phyloP scores from a whole-genome alignment of 768 basidiomycete species.

The Rhodosporidiobolus sp. region DNA sequence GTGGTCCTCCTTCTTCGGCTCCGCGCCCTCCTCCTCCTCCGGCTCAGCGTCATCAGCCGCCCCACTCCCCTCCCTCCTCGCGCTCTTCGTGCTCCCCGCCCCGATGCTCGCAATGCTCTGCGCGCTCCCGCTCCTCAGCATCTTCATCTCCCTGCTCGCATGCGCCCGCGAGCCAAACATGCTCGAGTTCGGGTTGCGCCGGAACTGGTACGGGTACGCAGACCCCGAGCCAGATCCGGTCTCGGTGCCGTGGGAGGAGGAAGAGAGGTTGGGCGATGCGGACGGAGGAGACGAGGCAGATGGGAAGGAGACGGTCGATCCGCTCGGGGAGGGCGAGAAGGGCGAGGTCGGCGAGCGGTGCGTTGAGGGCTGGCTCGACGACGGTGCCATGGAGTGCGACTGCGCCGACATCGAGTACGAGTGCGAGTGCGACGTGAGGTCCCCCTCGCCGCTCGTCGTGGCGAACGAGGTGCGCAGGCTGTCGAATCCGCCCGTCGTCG shows the following conservation, averaged over 20 bases:
- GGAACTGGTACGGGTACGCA: not conserved
- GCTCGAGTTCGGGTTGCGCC: not conserved
- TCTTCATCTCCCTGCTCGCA: slow-evolving; percentile 1
- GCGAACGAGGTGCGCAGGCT: not conserved
- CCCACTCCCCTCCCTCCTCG: not conserved
- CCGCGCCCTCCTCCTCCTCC: not conserved
- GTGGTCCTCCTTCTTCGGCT: not conserved
- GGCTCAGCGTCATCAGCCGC: not conserved
- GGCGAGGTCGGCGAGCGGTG: too few species aligned
- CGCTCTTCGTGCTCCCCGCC: not conserved
- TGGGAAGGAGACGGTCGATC: not conserved
- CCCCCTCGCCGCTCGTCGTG: not conserved
- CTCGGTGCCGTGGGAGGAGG: not conserved
- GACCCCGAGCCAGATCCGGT: not conserved
- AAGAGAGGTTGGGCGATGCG: not conserved
- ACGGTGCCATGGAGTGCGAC: not conserved
- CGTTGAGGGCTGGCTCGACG: not conserved
- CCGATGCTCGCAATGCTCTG: not conserved
- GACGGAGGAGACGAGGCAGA: not conserved
- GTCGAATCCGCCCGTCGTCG: not conserved
- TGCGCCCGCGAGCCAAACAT: slow-evolving; percentile 16
- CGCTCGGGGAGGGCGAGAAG: not conserved
- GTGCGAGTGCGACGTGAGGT: not conserved
- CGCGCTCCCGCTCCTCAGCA: slow-evolving; percentile 1
- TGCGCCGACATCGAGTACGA: too few species aligned